Percentiles rank a stretch among this genome's conserved stretches.
Conservation (phyloP, 805 yeast genomes). For the Wickerhamiella azymoides region DNA sequence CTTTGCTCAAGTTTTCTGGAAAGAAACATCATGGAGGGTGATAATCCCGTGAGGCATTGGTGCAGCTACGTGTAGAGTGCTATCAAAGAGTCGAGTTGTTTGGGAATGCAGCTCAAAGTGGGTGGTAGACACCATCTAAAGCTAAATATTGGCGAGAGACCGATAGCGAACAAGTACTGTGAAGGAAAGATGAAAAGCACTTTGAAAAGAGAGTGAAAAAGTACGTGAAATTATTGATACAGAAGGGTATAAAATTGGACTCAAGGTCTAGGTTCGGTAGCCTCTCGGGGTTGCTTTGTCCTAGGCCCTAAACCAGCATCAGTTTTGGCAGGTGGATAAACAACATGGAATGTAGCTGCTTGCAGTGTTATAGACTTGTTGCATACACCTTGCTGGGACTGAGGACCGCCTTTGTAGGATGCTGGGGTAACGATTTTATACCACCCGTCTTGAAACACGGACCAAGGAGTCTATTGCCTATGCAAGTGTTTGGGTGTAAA, state of each 20-base stretch:
- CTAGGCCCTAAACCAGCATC: constrained; percentile 21
- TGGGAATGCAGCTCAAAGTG: constrained; percentile 30
- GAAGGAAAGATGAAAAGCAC: constrained; percentile 35
- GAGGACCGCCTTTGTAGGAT: constrained; percentile 26
- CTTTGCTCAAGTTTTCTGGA: constrained; percentile 29
- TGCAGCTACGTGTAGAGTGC: constrained; percentile 22
- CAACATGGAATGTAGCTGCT: constrained; percentile 26
- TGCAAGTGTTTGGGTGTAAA: constrained; percentile 31
- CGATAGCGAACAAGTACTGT: constrained; percentile 36
- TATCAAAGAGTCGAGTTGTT: constrained; percentile 28
- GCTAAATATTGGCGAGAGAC: constrained; percentile 34
- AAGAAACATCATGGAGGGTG: constrained; percentile 33
- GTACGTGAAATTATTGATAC: constrained; percentile 31
- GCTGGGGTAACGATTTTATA: constrained; percentile 25
- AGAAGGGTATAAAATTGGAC: constrained; percentile 32
- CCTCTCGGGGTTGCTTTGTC: background rate
- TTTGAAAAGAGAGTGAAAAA: constrained; percentile 30
- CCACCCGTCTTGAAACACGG: constrained; percentile 30
- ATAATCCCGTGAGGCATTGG: constrained; percentile 29
- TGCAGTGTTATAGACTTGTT: constrained; percentile 25
- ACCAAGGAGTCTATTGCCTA: constrained; percentile 32
- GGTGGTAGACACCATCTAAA: constrained; percentile 31
- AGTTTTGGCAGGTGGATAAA: constrained; percentile 28
- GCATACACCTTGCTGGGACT: constrained; percentile 20
- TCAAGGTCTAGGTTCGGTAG: constrained; percentile 11